Evolutionary conservation across 148 eudicot genomes (phyloP).

Genomic region (Camellia sinensis): DNA sequence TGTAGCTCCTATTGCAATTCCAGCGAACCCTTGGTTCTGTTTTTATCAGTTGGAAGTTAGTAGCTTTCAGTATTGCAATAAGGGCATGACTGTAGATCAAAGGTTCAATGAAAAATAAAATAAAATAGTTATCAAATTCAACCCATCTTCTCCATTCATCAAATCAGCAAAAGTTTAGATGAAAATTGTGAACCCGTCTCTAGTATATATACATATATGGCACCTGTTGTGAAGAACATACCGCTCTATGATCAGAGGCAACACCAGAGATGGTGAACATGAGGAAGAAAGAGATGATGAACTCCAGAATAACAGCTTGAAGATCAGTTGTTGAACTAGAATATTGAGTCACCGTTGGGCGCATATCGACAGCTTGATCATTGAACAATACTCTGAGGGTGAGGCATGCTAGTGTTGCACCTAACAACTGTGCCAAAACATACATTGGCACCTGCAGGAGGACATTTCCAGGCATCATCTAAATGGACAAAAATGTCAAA

Average conservation of each 20-base stretch:
- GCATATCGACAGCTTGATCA: conserved; percentile 25
- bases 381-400: conserved; percentile 33
- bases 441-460: conserved; percentile 40
- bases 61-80: not conserved
- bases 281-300: conserved; percentile 36
- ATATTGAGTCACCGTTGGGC: conserved; percentile 30
- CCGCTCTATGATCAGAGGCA: conserved; percentile 40
- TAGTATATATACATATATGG: too few relatives aligned
- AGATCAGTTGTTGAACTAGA: conserved; percentile 29
- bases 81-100: not conserved
- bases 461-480: too few relatives aligned
- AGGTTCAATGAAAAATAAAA: too few relatives aligned
- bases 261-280: conserved; percentile 35
- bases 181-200: too few relatives aligned
- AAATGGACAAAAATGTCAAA: too few relatives aligned
- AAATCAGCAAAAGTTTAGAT: too few relatives aligned
- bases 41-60: conserved; percentile 14
- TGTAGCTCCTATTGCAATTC: conserved; percentile 44
- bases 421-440: conserved; percentile 34
- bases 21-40: conserved; percentile 35
- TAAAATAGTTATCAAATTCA: too few relatives aligned
- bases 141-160: too few relatives aligned
- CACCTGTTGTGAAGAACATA: conserved; percentile 10
- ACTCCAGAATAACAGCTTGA: conserved; percentile 43
- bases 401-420: conserved; percentile 43